phyloP scores from a whole-genome alignment of 1,284 basidiomycete genomes.

The Sporisorium exsertum region DNA sequence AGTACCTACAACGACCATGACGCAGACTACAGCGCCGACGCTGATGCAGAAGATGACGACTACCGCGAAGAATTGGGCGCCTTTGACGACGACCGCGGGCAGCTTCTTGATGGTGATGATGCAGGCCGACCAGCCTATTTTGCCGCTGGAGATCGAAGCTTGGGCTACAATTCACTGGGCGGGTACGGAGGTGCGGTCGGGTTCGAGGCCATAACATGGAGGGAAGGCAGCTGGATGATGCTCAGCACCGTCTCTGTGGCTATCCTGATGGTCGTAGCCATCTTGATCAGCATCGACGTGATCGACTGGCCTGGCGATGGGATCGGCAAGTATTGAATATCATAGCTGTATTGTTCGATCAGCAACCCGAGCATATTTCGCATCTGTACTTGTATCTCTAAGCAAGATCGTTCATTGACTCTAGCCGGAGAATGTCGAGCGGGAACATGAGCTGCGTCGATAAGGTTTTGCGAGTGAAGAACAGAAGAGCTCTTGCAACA shows the following conservation, averaged over 20 bases:
- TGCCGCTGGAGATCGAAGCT: constrained; percentile 28
- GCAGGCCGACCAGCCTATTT: constrained; percentile 21
- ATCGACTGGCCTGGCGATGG: constrained; percentile 59
- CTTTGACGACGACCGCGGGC: constrained; percentile 37
- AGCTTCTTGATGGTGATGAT: constrained; percentile 24
- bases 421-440: background rate
- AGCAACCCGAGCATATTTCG: background rate
- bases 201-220: constrained; percentile 38
- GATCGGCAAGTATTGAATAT: constrained; percentile 27
- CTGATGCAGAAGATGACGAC: constrained; percentile 19
- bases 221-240: constrained; percentile 44
- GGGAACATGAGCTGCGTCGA: background rate
- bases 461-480: too few species aligned
- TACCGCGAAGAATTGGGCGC: constrained; percentile 12
- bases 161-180: constrained; percentile 33
- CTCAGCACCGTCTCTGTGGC: constrained; percentile 27
- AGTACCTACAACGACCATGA: background rate
- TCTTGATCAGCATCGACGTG: constrained; percentile 53
- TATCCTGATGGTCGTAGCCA: constrained; percentile 36
- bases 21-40: constrained; percentile 12
- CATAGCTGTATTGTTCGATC: background rate
- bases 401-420: constrained; percentile 6
- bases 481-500: background rate
- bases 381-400: constrained; percentile 38
- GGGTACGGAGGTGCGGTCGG: constrained; percentile 23